A percentile compares a stretch with the other conserved stretches of the same genome.
Evolutionary conservation across 306 rosid genomes (phyloP).

Genomic region (Fagus crenata): DNA sequence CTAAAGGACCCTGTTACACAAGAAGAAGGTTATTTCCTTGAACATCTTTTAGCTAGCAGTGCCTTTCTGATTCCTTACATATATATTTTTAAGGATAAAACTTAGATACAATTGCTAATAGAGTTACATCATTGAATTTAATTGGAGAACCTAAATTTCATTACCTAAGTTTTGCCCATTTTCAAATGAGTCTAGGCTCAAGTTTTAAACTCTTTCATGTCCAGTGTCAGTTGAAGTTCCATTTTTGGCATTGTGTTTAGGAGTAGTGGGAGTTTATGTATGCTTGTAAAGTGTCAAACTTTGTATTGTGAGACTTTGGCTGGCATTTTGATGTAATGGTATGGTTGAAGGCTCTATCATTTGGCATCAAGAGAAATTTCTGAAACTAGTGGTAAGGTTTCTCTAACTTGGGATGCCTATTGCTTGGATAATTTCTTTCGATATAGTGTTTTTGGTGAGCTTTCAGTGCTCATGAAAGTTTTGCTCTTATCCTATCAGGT

Average conservation of each 20-base stretch:
- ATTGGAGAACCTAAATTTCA: no score
- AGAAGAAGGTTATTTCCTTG: slow-evolving; percentile 36
- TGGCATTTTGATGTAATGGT: background rate
- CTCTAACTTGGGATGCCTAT: background rate
- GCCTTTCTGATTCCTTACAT: background rate
- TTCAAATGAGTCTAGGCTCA: background rate
- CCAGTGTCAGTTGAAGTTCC: background rate
- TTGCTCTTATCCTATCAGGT: background rate
- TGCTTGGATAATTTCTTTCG: no score
- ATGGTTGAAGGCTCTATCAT: background rate
- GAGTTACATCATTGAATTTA: no score
- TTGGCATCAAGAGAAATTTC: background rate
- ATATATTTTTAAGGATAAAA: no score
- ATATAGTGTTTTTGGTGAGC: background rate
- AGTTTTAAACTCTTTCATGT: background rate
- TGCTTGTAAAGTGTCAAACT: background rate
- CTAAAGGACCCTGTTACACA: slow-evolving; percentile 28
- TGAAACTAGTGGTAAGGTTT: background rate
- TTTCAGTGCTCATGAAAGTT: background rate
- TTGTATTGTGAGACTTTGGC: background rate
- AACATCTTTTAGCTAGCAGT: slow-evolving; percentile 1
- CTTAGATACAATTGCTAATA: no score
- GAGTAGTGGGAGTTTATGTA: background rate
- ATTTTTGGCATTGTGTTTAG: background rate
- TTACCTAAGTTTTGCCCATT: background rate